Evolutionary conservation across 257 asterid species (phyloP).

Genomic region (Jacaranda copaia): DNA sequence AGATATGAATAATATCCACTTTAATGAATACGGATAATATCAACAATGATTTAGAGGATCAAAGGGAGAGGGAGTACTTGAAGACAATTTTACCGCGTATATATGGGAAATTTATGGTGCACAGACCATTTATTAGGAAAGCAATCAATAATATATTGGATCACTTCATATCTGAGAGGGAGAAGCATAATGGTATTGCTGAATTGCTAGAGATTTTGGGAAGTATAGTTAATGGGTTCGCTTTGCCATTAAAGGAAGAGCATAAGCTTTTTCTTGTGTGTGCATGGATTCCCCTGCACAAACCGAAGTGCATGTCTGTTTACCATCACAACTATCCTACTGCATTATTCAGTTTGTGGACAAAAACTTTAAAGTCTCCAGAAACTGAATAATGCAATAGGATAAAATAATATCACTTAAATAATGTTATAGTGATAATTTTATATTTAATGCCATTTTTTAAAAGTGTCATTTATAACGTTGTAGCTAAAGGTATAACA

Average conservation of each 20-base stretch:
- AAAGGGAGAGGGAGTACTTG: slow-evolving; percentile 53
- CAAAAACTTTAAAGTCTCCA: too few species aligned
- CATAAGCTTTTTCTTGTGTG: slow-evolving; percentile 54
- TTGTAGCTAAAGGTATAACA: too few species aligned
- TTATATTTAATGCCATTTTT: too few species aligned
- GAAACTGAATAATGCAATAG: too few species aligned
- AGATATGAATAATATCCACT: too few species aligned
- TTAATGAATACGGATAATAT: too few species aligned
- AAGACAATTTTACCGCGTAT: slow-evolving; percentile 49
- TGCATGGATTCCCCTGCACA: slow-evolving; percentile 53
- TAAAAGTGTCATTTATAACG: too few species aligned
- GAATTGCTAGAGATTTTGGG: slow-evolving; percentile 54
- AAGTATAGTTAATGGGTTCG: slow-evolving; percentile 53
- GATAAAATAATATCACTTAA: too few species aligned
- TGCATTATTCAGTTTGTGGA: slow-evolving; percentile 51
- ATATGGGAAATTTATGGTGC: slow-evolving; percentile 54
- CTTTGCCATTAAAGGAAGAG: slow-evolving; percentile 56
- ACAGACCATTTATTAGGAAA: slow-evolving; percentile 53
- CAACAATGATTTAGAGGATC: slow-evolving; percentile 47
- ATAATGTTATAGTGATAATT: too few species aligned
- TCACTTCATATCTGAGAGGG: slow-evolving; percentile 48
- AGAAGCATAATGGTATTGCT: slow-evolving; percentile 52
- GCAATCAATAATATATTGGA: slow-evolving; percentile 50
- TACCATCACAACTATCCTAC: slow-evolving; percentile 52
- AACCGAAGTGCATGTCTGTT: slow-evolving; percentile 44